Conservation (phyloP, 2,329 filamentous ascomycete species). For the Colletotrichum musae region DNA sequence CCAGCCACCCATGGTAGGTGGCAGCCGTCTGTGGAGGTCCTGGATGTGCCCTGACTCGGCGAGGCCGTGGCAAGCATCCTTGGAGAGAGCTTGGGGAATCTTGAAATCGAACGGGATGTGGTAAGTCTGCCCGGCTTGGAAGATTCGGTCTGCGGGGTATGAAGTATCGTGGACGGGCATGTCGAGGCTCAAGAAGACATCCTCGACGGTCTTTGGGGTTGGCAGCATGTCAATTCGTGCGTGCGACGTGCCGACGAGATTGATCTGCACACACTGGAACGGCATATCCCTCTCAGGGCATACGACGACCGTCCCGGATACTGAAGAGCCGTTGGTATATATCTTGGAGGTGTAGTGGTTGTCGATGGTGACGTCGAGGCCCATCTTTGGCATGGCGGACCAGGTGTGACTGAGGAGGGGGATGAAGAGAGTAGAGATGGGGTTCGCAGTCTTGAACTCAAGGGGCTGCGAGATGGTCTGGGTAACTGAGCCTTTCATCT, state of each 20-base stretch:
- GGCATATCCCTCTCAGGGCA: conserved; percentile 59
- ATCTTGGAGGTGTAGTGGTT: conserved; percentile 69
- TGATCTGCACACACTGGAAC: conserved; percentile 67
- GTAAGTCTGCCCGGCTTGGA: conserved; percentile 63
- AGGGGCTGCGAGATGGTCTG: background rate
- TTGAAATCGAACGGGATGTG: conserved; percentile 71
- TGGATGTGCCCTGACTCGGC: conserved; percentile 60
- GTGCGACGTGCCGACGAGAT: conserved; percentile 65
- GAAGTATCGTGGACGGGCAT: conserved; percentile 65
- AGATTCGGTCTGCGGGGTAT: conserved; percentile 62
- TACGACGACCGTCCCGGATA: conserved; percentile 65
- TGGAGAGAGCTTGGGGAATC: conserved; percentile 69
- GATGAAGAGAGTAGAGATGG: background rate
- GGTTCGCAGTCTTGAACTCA: background rate
- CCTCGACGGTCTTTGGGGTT: conserved; percentile 61
- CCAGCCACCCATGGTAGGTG: conserved; percentile 68
- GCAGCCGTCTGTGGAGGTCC: conserved; percentile 67
- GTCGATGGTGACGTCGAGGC: conserved; percentile 64
- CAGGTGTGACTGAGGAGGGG: conserved; percentile 27
- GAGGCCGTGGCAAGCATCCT: conserved; percentile 67
- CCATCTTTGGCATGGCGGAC: conserved; percentile 44
- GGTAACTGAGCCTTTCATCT: background rate
- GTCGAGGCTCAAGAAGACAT: conserved; percentile 69
- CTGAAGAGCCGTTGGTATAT: conserved; percentile 67
- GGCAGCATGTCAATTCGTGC: conserved; percentile 67